Evolutionary conservation across 202 grass and related monocot genomes (phyloP).

Genomic region (Schoenoplectus triqueter): DNA sequence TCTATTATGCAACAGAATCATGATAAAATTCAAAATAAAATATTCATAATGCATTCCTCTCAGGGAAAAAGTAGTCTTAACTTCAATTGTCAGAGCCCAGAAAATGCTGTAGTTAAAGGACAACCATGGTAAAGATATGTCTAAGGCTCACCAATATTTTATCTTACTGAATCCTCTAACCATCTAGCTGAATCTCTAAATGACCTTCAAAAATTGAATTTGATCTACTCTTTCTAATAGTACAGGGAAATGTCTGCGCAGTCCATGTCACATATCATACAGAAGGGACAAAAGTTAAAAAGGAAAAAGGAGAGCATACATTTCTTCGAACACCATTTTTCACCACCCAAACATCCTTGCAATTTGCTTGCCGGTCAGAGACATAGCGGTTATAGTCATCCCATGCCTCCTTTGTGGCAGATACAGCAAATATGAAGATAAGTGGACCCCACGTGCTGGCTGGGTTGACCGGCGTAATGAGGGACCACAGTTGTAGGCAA

Average conservation of each 20-base stretch:
- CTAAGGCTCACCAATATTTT: not conserved
- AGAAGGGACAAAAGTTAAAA: not conserved
- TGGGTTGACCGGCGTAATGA: slow-evolving; percentile 97
- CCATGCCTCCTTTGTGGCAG: slow-evolving; percentile 95
- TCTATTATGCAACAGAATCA: not conserved
- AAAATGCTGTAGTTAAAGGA: slow-evolving; percentile 9
- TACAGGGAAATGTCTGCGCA: not conserved
- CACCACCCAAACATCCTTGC: slow-evolving; percentile 92
- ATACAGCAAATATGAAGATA: slow-evolving; percentile 91
- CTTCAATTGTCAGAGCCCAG: not conserved
- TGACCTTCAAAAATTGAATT: not conserved
- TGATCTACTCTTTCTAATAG: not conserved
- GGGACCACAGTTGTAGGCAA: slow-evolving; percentile 90
- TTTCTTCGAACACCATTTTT: slow-evolving; percentile 79
- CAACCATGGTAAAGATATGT: not conserved
- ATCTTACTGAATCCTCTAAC: too few species aligned
- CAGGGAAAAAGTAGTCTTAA: not conserved
- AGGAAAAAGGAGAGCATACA: slow-evolving; percentile 56
- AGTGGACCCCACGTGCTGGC: slow-evolving; percentile 97
- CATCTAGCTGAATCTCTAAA: not conserved
- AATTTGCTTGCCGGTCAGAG: slow-evolving; percentile 89
- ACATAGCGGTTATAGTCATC: slow-evolving; percentile 98
- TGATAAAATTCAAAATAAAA: not conserved
- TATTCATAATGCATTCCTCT: not conserved
- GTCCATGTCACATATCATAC: not conserved